These are phyloP conservation scores for Lipomyces sp. DNA, from an alignment of 805 yeast species.

Conservation along the genomic window DNA sequence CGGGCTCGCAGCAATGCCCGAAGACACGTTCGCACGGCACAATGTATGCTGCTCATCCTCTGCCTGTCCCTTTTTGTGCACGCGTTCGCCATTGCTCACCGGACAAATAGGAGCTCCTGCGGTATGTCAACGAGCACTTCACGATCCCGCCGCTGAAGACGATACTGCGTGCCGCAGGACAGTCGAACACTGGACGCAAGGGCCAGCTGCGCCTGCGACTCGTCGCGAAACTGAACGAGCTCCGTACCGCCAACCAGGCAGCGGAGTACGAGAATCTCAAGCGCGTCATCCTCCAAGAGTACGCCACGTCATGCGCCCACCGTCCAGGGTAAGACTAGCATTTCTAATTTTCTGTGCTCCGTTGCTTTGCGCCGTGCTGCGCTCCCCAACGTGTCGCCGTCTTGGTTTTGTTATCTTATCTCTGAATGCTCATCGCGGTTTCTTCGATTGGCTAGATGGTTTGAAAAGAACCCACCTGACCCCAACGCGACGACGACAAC, in stretches of 20 bases:
- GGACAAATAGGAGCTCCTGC: conserved; percentile 16
- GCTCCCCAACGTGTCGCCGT: no score
- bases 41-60: neutral
- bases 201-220: conserved; percentile 57
- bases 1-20: conserved; percentile 11
- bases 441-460: no score
- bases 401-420: no score
- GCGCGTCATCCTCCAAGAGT: conserved; percentile 8
- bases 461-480: no score
- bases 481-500: no score
- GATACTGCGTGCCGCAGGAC: conserved; percentile 40
- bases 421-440: no score
- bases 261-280: conserved; percentile 5
- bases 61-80: neutral
- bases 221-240: conserved; percentile 40
- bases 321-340: conserved; percentile 15
- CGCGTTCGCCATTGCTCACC: neutral
- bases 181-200: conserved; percentile 58
- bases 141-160: conserved; percentile 36
- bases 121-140: conserved; percentile 24
- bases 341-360: no score
- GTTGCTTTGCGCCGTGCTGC: no score
- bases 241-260: conserved; percentile 2
- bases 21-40: conserved; percentile 7
- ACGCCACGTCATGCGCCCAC: neutral